Evolutionary conservation across 2,329 filamentous ascomycete genomes (phyloP).

Genomic region (Talaromyces sp.): DNA sequence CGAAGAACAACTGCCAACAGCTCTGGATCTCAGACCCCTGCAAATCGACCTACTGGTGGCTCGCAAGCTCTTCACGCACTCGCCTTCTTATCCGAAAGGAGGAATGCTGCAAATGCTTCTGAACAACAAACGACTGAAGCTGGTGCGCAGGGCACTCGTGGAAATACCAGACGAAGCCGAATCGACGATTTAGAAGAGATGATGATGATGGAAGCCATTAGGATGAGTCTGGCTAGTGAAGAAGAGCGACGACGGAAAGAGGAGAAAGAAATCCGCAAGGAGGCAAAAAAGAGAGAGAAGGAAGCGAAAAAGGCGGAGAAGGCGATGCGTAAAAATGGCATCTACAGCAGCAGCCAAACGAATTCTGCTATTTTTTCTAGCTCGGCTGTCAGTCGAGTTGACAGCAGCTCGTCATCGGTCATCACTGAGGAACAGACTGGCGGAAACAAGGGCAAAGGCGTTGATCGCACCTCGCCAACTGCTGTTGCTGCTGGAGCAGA

Average conservation of each 20-base stretch:
- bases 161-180: constrained; percentile 55
- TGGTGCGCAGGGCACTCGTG: constrained; percentile 34
- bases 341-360: constrained; percentile 54
- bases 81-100: constrained; percentile 43
- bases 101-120: constrained; percentile 19
- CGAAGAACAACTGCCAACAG: constrained; percentile 35
- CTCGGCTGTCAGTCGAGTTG: constrained; percentile 30
- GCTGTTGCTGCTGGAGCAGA: constrained; percentile 2
- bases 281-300: constrained; percentile 79
- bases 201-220: constrained; percentile 97
- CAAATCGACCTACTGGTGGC: constrained; percentile 21
- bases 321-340: constrained; percentile 59
- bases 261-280: constrained; percentile 74
- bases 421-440: constrained; percentile 31
- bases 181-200: constrained; percentile 92
- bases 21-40: constrained; percentile 26
- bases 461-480: constrained; percentile 50
- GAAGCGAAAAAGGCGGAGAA: constrained; percentile 72
- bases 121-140: constrained; percentile 33
- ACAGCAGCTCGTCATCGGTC: constrained; percentile 34
- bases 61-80: constrained; percentile 42
- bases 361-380: constrained; percentile 54
- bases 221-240: constrained; percentile 83
- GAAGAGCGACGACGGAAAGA: constrained; percentile 85
- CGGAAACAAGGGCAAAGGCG: constrained; percentile 62